Conservation (phyloP, 108 stramenopile genomes). For the Skeletonema menzelii region DNA sequence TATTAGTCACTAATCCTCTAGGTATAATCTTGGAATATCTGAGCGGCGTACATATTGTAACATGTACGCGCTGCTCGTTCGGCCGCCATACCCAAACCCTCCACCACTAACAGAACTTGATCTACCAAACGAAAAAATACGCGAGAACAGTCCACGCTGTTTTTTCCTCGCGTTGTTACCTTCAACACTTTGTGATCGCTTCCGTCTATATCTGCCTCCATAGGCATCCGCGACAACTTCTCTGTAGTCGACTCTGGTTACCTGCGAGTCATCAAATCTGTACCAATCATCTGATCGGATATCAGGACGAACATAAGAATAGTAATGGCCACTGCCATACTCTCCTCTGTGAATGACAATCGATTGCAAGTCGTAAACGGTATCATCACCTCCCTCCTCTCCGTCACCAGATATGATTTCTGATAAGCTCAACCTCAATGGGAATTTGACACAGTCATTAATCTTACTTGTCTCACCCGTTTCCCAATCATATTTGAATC, state of each 20-base stretch:
- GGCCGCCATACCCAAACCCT: conserved; percentile 73
- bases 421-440: conserved; percentile 30
- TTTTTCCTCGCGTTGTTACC: conserved; percentile 1
- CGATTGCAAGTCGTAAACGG: conserved; percentile 77
- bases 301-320: conserved; percentile 83
- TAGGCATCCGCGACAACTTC: conserved; percentile 72
- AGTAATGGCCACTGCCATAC: conserved; percentile 64
- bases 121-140: conserved; percentile 34
- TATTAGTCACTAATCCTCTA: background rate
- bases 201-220: conserved; percentile 38
- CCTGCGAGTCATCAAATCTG: conserved; percentile 80
- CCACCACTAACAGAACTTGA: conserved; percentile 17
- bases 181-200: conserved; percentile 13
- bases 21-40: conserved; percentile 61
- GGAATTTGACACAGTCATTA: conserved; percentile 64
- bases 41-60: conserved; percentile 73
- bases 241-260: conserved; percentile 56
- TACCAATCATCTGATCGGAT: conserved; percentile 63
- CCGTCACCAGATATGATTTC: conserved; percentile 15
- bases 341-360: conserved; percentile 82
- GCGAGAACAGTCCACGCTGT: conserved; percentile 29
- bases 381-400: conserved; percentile 13
- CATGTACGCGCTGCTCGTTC: conserved; percentile 77
- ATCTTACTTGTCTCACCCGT: conserved; percentile 75
- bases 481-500: conserved; percentile 87